phyloP scores from a whole-genome alignment of 345 rosid genomes.

The Boechera retrofracta region DNA sequence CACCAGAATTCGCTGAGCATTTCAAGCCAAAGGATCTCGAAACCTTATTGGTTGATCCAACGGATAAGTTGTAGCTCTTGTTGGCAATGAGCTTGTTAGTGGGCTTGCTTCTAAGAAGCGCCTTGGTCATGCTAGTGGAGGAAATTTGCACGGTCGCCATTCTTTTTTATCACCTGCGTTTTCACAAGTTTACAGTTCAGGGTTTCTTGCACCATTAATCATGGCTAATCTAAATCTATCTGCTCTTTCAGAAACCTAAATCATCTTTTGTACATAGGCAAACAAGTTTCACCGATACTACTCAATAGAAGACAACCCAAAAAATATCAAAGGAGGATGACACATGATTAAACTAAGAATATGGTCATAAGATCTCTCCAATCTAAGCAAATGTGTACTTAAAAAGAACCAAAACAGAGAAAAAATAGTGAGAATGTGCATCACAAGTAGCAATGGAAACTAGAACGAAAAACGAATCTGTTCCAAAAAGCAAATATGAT shows the following conservation, averaged over 20 bases:
- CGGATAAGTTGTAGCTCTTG: constrained; percentile 36
- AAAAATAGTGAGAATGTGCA: constrained; percentile 21
- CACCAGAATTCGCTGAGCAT: constrained; percentile 52
- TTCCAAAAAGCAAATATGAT: constrained; percentile 42
- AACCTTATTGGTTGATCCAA: constrained; percentile 57
- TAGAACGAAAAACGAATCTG: constrained; percentile 44
- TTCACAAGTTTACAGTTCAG: neutral
- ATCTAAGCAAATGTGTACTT: neutral
- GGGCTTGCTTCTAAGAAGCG: constrained; percentile 48
- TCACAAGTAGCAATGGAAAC: constrained; percentile 36
- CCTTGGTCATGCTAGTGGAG: constrained; percentile 54
- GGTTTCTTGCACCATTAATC: neutral
- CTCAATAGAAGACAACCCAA: neutral
- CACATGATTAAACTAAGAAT: neutral
- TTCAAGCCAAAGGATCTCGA: constrained; percentile 66
- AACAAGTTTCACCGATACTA: neutral
- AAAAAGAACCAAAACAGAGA: neutral
- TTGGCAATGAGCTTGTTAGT: constrained; percentile 37
- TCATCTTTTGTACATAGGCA: neutral
- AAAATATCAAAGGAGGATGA: neutral
- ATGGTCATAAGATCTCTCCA: neutral
- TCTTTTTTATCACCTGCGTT: constrained; percentile 25
- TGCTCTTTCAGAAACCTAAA: neutral
- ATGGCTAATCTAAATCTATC: neutral
- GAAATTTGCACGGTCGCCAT: constrained; percentile 62